Base-by-base conservation (phyloP, 768 basidiomycete species). In the Termitomyces sp. region DNA sequence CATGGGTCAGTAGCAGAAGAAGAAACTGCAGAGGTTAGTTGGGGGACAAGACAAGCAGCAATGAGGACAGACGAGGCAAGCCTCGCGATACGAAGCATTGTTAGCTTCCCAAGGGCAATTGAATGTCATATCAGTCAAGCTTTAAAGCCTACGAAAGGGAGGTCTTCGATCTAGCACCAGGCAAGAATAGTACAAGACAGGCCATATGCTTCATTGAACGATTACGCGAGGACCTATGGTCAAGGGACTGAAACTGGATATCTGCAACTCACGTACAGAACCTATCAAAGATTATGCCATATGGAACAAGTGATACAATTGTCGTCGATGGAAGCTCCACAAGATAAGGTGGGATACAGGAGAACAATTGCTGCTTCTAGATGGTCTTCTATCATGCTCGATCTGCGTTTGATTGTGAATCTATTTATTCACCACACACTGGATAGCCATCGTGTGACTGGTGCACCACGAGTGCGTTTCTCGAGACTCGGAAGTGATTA, bases 1-100 rank as follows among this genome's bases (percentile, higher is more conserved):
- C 76, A 77, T 33, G 75, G 75, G 51, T 76, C 76, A 37, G 70
- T 59, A 13, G 69, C 57, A 46, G 72, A 66, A 5, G 70, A 60
- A n/a, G 62, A n/a, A n/a, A n/a, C 65, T 36, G 62, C 61, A 28
- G 46, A 62, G 52, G 49, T 45, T 15, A 58, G 45, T 28, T 16
- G 34, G 41, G 58, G 55, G 20, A 63, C 51, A 46, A 56, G n/a
- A 60, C 26, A 52, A 36, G 62, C 41, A 20, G 41, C 56, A 3
- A 52, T 9, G 39, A 59, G 10, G 20, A 59, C 9, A 20, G 33
- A 51, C 9, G 54, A 55, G 39, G n/a, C 36, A 13, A 59, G 51
- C 29, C 26, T 46, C 33, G 12, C 6, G 37, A 29, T 33, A 42
- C 16, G 44, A 34, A 36, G 5, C 60, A 64, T 64, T 20, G 37